Base-by-base conservation (phyloP, 169 alveolate genomes). In the Cryptosporidium xiaoi region DNA sequence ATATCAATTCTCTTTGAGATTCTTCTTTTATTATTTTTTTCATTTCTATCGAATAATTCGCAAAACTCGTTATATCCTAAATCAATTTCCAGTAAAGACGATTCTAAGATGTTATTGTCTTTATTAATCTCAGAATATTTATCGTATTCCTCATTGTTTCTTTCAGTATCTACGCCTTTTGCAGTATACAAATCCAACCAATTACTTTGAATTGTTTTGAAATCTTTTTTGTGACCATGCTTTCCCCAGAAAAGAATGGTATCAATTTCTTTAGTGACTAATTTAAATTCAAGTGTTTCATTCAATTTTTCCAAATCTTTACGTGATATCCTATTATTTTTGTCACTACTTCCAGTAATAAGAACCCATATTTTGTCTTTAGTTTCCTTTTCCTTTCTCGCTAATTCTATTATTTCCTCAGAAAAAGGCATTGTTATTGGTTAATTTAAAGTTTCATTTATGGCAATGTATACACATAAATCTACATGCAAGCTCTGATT, bases 361-460 rank as follows among this genome's bases (percentile, higher is more conserved):
- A 71, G 56, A 2, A 33, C 56, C 84, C 84, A 71, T 31, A 71
- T 33, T 71, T 29, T 20, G 60, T 71, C 84, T 53, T 53, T 56
- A 7, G 51, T 18, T 12, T 51, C 58, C n/a, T 6, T 36, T 10
- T 71, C 60, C 16, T 31, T 33, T 27, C 24, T 7, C 29, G 84
- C 84, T 6, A 71, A 64, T 36, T 56, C 68, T 6, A 71, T 67
- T 40, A 71, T 7, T 33, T 71, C 71, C 7, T 20, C 20, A n/a
- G 48, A 40, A 40, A 40, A 40, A 40, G 10, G 0, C 48, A 40
- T 40, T 40, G 4, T 8, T 40, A 6, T 0, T 3, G 48, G 48
- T 8, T 40, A 40, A 40, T 40, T 40, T 40, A 40, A 6, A 8
- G 2, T 6, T 8, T 40, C 48, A 3, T 40, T 3, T 8, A 1